Conservation (phyloP, 768 basidiomycete genomes). For the Lanmaoa rubissima region DNA sequence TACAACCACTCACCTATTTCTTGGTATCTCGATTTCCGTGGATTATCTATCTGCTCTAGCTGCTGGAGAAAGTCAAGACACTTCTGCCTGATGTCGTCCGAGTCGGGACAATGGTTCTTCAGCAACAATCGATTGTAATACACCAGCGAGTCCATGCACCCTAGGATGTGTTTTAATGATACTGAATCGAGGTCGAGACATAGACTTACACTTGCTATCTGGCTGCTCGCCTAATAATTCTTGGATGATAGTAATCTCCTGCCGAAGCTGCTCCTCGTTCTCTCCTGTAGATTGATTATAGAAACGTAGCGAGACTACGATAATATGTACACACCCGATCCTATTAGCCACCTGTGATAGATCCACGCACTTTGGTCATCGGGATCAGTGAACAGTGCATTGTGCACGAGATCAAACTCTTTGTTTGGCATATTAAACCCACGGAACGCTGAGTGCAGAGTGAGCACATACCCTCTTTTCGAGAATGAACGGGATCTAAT, state of each 20-base stretch:
- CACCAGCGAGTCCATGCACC: slow-evolving; percentile 93
- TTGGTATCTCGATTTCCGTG: slow-evolving; percentile 63
- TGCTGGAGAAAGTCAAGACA: slow-evolving; percentile 53
- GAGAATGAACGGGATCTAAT: slow-evolving; percentile 50
- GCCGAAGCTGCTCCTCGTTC: slow-evolving; percentile 52
- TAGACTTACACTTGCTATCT: slow-evolving; percentile 81
- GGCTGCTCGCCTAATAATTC: slow-evolving; percentile 87
- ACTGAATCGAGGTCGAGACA: not conserved
- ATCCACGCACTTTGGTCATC: slow-evolving; percentile 97
- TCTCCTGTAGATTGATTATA: slow-evolving; percentile 46
- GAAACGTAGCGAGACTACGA: not conserved
- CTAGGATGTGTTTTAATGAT: slow-evolving; percentile 37
- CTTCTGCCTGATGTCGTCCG: slow-evolving; percentile 41
- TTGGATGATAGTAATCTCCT: slow-evolving; percentile 77
- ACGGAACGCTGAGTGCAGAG: not conserved
- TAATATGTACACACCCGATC: slow-evolving; percentile 51
- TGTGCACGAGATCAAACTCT: slow-evolving; percentile 93
- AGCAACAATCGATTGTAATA: slow-evolving; percentile 76
- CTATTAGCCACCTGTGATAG: slow-evolving; percentile 97
- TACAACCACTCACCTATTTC: slow-evolving; percentile 50
- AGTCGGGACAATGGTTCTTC: slow-evolving; percentile 40
- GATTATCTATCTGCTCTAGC: slow-evolving; percentile 63
- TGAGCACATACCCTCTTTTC: slow-evolving; percentile 60
- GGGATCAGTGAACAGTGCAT: slow-evolving; percentile 96
- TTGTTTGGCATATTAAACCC: not conserved